phyloP scores from a whole-genome alignment of 352 stramenopile species.

The Phytophthora sojae region DNA sequence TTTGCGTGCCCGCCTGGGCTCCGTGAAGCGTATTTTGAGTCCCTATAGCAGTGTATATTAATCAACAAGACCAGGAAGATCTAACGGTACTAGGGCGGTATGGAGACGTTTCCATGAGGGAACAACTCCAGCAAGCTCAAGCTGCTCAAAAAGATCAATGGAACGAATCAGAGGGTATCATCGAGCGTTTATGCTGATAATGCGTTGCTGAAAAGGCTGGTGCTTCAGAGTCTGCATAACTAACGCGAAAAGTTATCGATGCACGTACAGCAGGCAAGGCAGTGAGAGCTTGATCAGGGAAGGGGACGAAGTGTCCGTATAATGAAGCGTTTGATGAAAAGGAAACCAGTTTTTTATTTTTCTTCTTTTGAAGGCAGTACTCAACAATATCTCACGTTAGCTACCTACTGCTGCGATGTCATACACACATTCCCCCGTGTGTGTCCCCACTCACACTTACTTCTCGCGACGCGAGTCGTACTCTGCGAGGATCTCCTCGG shows the following conservation, averaged over 20 bases:
- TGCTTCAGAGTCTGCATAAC: neutral
- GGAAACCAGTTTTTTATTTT: too few relatives aligned
- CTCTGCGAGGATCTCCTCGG: constrained; percentile 41
- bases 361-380: neutral
- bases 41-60: neutral
- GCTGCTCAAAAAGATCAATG: neutral
- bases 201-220: neutral
- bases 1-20: neutral
- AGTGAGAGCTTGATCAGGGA: too few relatives aligned
- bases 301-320: too few relatives aligned
- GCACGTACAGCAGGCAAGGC: too few relatives aligned
- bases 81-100: too few relatives aligned
- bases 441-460: neutral
- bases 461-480: constrained; percentile 28
- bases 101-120: too few relatives aligned
- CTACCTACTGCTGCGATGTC: neutral
- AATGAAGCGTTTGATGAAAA: too few relatives aligned
- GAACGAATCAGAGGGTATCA: neutral
- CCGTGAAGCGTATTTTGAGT: neutral
- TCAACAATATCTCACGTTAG: neutral
- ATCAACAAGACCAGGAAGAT: neutral
- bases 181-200: too few relatives aligned
- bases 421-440: neutral
- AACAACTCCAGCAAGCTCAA: neutral
- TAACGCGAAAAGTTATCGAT: neutral